A percentile compares a stretch with the other conserved stretches of the same genome.
Conservation (phyloP, 2,329 filamentous ascomycete species). For the Colletotrichum spinosum region DNA sequence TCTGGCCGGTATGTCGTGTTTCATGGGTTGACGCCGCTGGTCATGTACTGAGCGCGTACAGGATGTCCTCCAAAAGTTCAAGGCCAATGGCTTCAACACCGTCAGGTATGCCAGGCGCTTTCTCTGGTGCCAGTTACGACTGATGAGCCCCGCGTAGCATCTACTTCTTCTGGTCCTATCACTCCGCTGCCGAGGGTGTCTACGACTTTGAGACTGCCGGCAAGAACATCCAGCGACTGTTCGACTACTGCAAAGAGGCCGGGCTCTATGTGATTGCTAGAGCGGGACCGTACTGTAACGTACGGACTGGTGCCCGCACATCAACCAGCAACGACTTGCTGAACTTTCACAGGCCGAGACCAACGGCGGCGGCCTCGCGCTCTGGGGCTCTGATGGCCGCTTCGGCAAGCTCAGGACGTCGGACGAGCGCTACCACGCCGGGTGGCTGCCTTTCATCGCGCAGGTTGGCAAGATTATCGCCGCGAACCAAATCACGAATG, state of each 20-base stretch:
- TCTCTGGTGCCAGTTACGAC: background rate
- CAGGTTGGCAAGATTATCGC: constrained; percentile 74
- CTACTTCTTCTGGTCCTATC: constrained; percentile 83
- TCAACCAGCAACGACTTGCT: background rate
- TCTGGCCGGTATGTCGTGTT: constrained; percentile 62
- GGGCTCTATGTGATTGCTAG: constrained; percentile 82
- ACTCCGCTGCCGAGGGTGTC: constrained; percentile 77
- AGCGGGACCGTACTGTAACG: constrained; percentile 82
- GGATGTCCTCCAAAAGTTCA: constrained; percentile 86
- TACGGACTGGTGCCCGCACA: background rate
- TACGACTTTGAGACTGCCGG: constrained; percentile 70
- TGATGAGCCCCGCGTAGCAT: constrained; percentile 58
- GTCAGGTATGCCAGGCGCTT: constrained; percentile 66
- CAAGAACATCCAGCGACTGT: constrained; percentile 71
- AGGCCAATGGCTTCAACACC: constrained; percentile 81
- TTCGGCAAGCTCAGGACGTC: constrained; percentile 53
- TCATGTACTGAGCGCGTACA: constrained; percentile 24
- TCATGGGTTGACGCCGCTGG: background rate
- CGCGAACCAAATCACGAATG: constrained; percentile 83
- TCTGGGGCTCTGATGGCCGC: constrained; percentile 42
- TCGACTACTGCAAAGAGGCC: constrained; percentile 77
- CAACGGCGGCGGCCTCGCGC: constrained; percentile 50
- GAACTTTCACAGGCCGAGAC: constrained; percentile 36
- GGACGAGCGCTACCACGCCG: constrained; percentile 54
- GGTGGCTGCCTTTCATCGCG: constrained; percentile 55